Base-by-base conservation (phyloP, 768 basidiomycete genomes). In the Amanita pallidorosea region DNA sequence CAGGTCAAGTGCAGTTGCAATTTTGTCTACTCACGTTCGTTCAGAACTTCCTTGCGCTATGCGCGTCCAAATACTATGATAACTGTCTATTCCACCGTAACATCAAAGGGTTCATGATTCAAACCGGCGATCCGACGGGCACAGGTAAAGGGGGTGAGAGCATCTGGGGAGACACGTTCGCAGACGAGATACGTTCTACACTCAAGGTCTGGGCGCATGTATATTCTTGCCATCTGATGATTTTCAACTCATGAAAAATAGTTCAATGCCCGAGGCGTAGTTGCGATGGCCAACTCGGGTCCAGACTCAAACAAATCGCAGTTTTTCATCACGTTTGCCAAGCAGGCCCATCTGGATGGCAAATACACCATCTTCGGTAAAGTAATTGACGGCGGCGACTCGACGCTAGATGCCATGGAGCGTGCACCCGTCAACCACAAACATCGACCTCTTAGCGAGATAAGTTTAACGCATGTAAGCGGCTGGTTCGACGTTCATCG, bases 281-380 rank as follows among this genome's bases (percentile, higher is more conserved):
- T 98, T 13, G 96, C 96, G 25, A 98, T 98, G 94, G 96, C 96
- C 50, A 99, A 98, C 67, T 85, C 89, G 7, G 96, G 96, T 1
- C 83, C 83, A 8, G 90, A 96, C 63, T 81, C 87, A 31, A 99
- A 97, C 71, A 97, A 95, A 67, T 85, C 75, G 40, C 88, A 92
- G 63, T 91, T 91, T 64, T 91, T 91, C 63, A 75, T 93, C 60
- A 82, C 89, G 3, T 97, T 97, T 62, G 71, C 85, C 2, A 98
- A 98, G 64, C 95, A 97, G 58, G 69, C 88, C 1, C 94, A 96
- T 63, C 78, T 99, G 13, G 95, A 99, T 62, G 84, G 84, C 56
- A 97, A 96, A 63, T 87, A 88, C 67, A 91, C 91, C 13, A 96
- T 97, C 47, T 83, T 98, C 54, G 95, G 92, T 51, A 91, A 87